Conservation (phyloP, 768 basidiomycete species). For the Sporobolomyces pararoseus region DNA sequence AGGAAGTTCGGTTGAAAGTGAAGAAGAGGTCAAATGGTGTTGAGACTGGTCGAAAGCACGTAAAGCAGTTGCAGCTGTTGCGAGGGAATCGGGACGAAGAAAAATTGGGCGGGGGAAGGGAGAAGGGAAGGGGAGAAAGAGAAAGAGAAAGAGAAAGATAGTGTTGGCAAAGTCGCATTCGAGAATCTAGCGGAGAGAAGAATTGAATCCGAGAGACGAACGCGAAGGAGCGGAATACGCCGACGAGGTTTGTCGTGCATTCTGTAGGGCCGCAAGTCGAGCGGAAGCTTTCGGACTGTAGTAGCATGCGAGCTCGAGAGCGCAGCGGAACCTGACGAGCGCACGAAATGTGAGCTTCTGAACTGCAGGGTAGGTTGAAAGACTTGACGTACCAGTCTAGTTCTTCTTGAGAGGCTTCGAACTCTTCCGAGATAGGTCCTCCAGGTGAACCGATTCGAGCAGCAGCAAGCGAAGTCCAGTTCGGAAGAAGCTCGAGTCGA, state of each 20-base stretch:
- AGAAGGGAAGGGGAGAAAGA: neutral
- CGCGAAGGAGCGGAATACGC: neutral
- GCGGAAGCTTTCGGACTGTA: slow-evolving; percentile 5
- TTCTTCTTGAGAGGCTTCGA: slow-evolving; percentile 27
- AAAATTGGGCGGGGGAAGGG: neutral
- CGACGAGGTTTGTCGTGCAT: neutral
- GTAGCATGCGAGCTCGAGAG: slow-evolving; percentile 27
- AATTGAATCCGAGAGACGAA: neutral
- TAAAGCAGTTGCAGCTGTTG: slow-evolving; percentile 1
- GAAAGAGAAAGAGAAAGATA: neutral
- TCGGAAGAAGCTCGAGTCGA: slow-evolving; percentile 14
- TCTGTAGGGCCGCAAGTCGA: neutral
- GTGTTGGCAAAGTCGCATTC: neutral
- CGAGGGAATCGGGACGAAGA: neutral
- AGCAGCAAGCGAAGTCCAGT: slow-evolving; percentile 18
- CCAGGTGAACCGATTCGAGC: slow-evolving; percentile 12
- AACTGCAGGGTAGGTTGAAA: neutral
- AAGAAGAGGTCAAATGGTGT: too few relatives aligned
- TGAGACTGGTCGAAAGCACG: neutral
- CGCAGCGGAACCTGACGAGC: slow-evolving; percentile 30
- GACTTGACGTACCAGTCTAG: slow-evolving; percentile 36
- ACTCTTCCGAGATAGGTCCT: slow-evolving; percentile 21
- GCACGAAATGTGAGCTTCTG: too few relatives aligned
- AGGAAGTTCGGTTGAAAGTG: too few relatives aligned
- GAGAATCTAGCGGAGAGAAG: neutral